Evolutionary conservation across 257 asterid genomes (phyloP), one percentile per base, ranked within the genome.

Genomic region (Coffea canephora): DNA sequence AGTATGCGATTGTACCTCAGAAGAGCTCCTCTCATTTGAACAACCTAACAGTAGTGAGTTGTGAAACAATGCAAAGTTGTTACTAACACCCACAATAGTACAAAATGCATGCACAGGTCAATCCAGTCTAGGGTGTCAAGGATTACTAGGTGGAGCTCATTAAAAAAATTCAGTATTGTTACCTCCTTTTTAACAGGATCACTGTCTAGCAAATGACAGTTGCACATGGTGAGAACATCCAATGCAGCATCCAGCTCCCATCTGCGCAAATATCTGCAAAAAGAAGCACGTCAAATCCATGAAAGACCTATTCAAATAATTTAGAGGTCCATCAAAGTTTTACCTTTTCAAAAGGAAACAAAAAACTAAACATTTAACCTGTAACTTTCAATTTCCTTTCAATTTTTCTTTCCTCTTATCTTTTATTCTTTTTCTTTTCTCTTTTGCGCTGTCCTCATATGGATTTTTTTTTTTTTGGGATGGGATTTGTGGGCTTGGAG

Each of bases 211-310:
- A 95, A 84, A 83, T 95, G 99, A 86, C 99, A 92, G 87, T 87
- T 92, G 85, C 99, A 93, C 99, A 95, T 90, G 39, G 95, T 88
- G 75, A 95, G 97, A 85, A 95, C 97, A 88, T 95, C 96, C 87
- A 93, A 84, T 87, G 98, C 97, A 84, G 96, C 94, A 86, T 92
- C 94, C 83, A 95, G 94, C 80, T 92, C 97, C 99, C 99, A 95
- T 64, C 79, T 85, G 62, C 80, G 93, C 89, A 95, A 82, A 83
- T 91, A 92, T 85, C 99, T 95, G 89, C 83, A 82, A 84, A 74
- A 71, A 71, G 75, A 77, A 78, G 77, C 52, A 82, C 61, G 43
- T 7, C 16, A 67, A 25, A 49, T 43, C 13, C 48, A 75, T 5
- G 23, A 15, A 46, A 49, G 3, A 27, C 8, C 8, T 50, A n/a